Evolutionary conservation across 192 early-diverging fungal species (phyloP).

Genomic region (Dimargaris cristalligena): DNA sequence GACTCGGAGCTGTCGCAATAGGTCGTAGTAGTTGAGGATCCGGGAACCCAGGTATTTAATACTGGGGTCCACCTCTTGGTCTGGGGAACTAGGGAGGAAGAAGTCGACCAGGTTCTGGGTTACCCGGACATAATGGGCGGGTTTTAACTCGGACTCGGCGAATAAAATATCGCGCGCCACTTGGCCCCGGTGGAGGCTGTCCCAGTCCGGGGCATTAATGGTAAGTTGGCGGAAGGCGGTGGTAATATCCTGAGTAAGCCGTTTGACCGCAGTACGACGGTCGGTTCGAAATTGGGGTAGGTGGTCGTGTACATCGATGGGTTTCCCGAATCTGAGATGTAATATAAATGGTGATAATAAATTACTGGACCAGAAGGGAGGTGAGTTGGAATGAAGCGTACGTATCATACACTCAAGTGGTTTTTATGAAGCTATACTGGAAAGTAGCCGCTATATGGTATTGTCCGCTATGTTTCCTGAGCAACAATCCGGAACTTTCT

Average conservation of each 20-base stretch:
- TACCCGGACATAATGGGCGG: slow-evolving; percentile 25
- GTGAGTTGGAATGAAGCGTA: no score
- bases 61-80: not conserved
- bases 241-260: slow-evolving; percentile 22
- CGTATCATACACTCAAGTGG: no score
- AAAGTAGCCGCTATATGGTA: no score
- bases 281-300: slow-evolving; percentile 23
- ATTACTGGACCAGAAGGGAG: no score
- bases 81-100: not conserved
- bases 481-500: no score
- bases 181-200: slow-evolving; percentile 20
- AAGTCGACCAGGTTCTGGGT: slow-evolving; percentile 17
- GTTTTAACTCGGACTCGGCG: slow-evolving; percentile 15
- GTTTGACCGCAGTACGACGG: slow-evolving; percentile 21
- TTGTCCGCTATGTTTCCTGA: no score
- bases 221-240: slow-evolving; percentile 22
- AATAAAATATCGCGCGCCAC: slow-evolving; percentile 25
- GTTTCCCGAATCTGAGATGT: slow-evolving; percentile 23
- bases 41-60: not conserved
- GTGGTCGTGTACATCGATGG: slow-evolving; percentile 22
- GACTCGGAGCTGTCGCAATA: not conserved
- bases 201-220: slow-evolving; percentile 35
- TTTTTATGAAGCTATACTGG: no score
- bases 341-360: no score
- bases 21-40: not conserved